phyloP scores from a whole-genome alignment of 148 eudicot genomes.

The Cornus controversa region DNA sequence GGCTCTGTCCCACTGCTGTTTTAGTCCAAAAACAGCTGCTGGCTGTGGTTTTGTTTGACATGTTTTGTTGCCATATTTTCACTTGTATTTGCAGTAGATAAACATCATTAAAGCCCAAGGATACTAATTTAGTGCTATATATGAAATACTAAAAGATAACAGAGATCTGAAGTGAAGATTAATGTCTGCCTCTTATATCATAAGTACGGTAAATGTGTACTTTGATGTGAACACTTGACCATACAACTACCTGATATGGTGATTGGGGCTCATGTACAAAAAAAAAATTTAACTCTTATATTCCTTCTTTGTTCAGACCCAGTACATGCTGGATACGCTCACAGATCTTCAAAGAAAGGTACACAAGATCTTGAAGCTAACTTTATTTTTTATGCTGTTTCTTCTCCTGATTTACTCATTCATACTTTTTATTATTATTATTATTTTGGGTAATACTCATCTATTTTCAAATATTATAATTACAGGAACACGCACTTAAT shows the following conservation, averaged over 20 bases:
- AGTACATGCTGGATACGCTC: constrained; percentile 77
- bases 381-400: background rate
- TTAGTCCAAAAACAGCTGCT: too few species aligned
- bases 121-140: too few species aligned
- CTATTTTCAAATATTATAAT: background rate
- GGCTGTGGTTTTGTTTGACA: too few species aligned
- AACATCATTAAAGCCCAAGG: too few species aligned
- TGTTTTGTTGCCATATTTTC: too few species aligned
- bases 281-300: background rate
- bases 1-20: too few species aligned
- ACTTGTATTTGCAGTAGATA: too few species aligned
- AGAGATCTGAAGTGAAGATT: too few species aligned
- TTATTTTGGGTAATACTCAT: background rate
- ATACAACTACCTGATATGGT: too few species aligned
- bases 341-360: constrained; percentile 83
- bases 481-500: constrained; percentile 73
- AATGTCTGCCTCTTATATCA: too few species aligned
- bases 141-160: too few species aligned
- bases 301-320: constrained; percentile 50
- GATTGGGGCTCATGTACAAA: background rate
- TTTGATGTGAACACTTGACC: background rate
- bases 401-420: background rate
- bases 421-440: background rate
- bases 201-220: too few species aligned
- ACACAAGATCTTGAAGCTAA: constrained; percentile 12